A percentile compares a stretch with the other conserved stretches of the same genome.
Evolutionary conservation across 2,329 filamentous ascomycete species (phyloP).

Genomic region (Trichoderma guizhouense): DNA sequence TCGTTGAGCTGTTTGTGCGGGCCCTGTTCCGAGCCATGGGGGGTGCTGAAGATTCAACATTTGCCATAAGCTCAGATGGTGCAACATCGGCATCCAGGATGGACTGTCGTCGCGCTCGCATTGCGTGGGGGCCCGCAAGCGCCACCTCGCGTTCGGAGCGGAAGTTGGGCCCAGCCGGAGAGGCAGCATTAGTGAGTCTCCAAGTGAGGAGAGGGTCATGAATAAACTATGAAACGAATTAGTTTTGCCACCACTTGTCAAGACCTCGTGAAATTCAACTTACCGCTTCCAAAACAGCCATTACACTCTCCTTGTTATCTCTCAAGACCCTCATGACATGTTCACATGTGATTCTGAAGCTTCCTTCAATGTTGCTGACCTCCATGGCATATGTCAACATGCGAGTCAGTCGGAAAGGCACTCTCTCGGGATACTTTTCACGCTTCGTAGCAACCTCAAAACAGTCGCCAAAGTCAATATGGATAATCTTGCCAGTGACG

Average conservation of each 20-base stretch:
- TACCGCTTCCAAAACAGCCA: slow-evolving; percentile 96
- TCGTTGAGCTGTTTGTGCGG: slow-evolving; percentile 57
- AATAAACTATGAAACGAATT: slow-evolving; percentile 67
- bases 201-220: slow-evolving; percentile 98
- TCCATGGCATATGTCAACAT: slow-evolving; percentile 99
- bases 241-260: neutral
- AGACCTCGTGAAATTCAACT: slow-evolving; percentile 40
- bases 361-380: slow-evolving; percentile 98
- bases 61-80: slow-evolving; percentile 56
- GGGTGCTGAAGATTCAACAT: slow-evolving; percentile 43
- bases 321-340: slow-evolving; percentile 96
- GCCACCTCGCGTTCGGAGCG: slow-evolving; percentile 56
- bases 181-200: slow-evolving; percentile 70
- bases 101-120: slow-evolving; percentile 61
- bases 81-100: slow-evolving; percentile 63
- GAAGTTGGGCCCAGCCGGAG: slow-evolving; percentile 66
- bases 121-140: slow-evolving; percentile 44
- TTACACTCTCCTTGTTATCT: slow-evolving; percentile 96
- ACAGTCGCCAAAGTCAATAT: slow-evolving; percentile 99
- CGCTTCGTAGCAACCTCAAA: slow-evolving; percentile 99
- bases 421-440: slow-evolving; percentile 96
- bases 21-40: slow-evolving; percentile 50
- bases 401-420: slow-evolving; percentile 94
- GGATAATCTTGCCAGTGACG: slow-evolving; percentile 92
- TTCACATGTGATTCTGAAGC: slow-evolving; percentile 96